Evolutionary conservation across 1,284 basidiomycete species (phyloP).

Genomic region (Malassezia arunalokei): DNA sequence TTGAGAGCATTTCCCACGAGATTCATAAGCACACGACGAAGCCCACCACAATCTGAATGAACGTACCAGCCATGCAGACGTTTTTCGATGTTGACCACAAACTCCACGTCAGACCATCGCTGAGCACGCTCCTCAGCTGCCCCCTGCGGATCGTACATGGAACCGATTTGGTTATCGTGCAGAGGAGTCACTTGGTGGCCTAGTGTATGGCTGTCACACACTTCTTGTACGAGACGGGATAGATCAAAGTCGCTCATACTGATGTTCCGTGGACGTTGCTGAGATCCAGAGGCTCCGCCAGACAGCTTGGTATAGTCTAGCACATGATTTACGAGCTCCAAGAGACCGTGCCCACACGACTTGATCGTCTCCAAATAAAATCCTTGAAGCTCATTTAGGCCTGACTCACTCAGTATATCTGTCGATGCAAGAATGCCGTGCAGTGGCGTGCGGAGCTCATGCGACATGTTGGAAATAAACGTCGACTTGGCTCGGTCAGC

Average conservation of each 20-base stretch:
- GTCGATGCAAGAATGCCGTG: slow-evolving; percentile 68
- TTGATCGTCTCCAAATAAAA: slow-evolving; percentile 68
- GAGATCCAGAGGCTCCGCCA: slow-evolving; percentile 48
- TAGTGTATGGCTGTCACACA: slow-evolving; percentile 87
- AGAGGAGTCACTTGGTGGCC: slow-evolving; percentile 55
- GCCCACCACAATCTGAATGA: slow-evolving; percentile 79
- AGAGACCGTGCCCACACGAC: slow-evolving; percentile 49
- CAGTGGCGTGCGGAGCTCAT: slow-evolving; percentile 55
- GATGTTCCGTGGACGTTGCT: background rate
- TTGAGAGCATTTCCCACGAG: slow-evolving; percentile 83
- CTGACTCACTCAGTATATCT: slow-evolving; percentile 71
- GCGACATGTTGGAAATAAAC: slow-evolving; percentile 87
- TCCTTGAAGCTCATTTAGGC: slow-evolving; percentile 64
- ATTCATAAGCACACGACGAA: slow-evolving; percentile 86
- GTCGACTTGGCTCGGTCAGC: slow-evolving; percentile 80
- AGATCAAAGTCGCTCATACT: slow-evolving; percentile 52
- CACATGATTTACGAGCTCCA: slow-evolving; percentile 74
- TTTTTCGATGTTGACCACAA: slow-evolving; percentile 71
- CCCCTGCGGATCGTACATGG: background rate
- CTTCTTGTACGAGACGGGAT: slow-evolving; percentile 81
- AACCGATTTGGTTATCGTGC: background rate
- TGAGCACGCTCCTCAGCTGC: slow-evolving; percentile 23
- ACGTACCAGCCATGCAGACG: slow-evolving; percentile 68
- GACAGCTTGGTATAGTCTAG: slow-evolving; percentile 91
- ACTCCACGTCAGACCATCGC: slow-evolving; percentile 56